Evolutionary conservation across 208 protist species (phyloP).

Genomic region (Crithidia brevicula): DNA sequence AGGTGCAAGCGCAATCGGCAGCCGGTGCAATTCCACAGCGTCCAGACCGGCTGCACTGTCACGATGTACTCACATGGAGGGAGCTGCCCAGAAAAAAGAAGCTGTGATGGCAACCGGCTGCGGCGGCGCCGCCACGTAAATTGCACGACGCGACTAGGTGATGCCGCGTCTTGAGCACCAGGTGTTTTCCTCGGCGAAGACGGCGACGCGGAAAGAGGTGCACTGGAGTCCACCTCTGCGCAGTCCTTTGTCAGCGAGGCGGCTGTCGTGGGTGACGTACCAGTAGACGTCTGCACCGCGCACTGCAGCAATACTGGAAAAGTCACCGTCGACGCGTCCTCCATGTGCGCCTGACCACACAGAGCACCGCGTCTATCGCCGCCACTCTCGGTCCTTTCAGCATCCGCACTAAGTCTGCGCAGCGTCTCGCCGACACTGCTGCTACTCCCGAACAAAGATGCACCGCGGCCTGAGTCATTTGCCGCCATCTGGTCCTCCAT

Average conservation of each 20-base stretch:
- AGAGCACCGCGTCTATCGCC: not conserved
- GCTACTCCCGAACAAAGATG: not conserved
- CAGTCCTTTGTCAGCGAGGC: constrained; percentile 4
- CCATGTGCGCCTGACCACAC: constrained; percentile 8
- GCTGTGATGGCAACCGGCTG: not conserved
- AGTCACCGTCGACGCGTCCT: constrained; percentile 15
- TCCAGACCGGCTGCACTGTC: constrained; percentile 31
- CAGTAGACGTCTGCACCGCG: not conserved
- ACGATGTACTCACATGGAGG: constrained; percentile 24
- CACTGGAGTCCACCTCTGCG: not conserved
- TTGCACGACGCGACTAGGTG: constrained; percentile 26
- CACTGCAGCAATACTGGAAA: constrained; percentile 27
- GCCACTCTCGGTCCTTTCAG: not conserved
- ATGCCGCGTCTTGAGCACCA: not conserved
- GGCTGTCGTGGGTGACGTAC: not conserved
- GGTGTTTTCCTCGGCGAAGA: not conserved
- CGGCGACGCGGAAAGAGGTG: not conserved
- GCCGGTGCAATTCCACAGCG: constrained; percentile 36
- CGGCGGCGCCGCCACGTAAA: constrained; percentile 26
- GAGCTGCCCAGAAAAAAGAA: constrained; percentile 15
- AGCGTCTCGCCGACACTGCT: not conserved
- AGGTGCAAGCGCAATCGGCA: constrained; percentile 29
- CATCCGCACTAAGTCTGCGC: not conserved
- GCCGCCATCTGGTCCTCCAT: constrained; percentile 15
- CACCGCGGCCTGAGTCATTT: too few species aligned